Percentiles rank a stretch among this genome's conserved stretches.
Evolutionary conservation across 768 basidiomycete species (phyloP).

Genomic region (Tricholoma hemisulphureum): DNA sequence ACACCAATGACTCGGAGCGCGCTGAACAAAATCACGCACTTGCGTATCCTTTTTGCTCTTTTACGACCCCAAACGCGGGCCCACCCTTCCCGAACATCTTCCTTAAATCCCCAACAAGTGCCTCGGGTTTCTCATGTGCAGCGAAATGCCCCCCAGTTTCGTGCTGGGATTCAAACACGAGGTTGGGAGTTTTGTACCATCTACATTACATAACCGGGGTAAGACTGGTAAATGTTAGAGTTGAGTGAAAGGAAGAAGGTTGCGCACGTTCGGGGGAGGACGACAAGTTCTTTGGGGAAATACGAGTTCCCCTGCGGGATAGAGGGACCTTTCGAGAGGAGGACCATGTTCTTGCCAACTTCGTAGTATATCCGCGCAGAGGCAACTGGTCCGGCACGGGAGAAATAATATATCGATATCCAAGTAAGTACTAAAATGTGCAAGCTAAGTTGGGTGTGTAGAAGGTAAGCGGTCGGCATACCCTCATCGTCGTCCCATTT

Average conservation of each 20-base stretch:
- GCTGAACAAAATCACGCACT: too few relatives aligned
- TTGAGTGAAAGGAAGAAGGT: background rate
- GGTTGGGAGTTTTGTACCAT: constrained; percentile 39
- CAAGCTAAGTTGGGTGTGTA: constrained; percentile 2
- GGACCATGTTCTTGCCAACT: constrained; percentile 10
- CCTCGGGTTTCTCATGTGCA: constrained; percentile 39
- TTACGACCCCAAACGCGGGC: constrained; percentile 36
- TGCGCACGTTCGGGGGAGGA: constrained; percentile 31
- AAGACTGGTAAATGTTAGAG: background rate
- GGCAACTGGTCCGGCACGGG: constrained; percentile 55
- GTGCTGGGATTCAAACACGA: constrained; percentile 49
- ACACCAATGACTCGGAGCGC: too few relatives aligned
- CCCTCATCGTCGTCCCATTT: constrained; percentile 60
- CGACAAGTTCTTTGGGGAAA: constrained; percentile 49
- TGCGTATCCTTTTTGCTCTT: constrained; percentile 33
- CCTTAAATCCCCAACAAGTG: constrained; percentile 39
- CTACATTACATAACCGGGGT: constrained; percentile 25
- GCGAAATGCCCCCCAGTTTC: constrained; percentile 48
- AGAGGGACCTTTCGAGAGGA: constrained; percentile 5
- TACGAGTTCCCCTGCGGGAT: constrained; percentile 50
- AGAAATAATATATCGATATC: constrained; percentile 63
- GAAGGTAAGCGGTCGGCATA: constrained; percentile 12
- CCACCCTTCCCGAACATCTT: constrained; percentile 45
- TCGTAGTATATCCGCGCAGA: constrained; percentile 63
- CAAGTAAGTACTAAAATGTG: constrained; percentile 51